These are phyloP conservation scores for Xylaria telfairii DNA, from an alignment of 495 filamentous ascomycete species.

Conservation along the genomic window DNA sequence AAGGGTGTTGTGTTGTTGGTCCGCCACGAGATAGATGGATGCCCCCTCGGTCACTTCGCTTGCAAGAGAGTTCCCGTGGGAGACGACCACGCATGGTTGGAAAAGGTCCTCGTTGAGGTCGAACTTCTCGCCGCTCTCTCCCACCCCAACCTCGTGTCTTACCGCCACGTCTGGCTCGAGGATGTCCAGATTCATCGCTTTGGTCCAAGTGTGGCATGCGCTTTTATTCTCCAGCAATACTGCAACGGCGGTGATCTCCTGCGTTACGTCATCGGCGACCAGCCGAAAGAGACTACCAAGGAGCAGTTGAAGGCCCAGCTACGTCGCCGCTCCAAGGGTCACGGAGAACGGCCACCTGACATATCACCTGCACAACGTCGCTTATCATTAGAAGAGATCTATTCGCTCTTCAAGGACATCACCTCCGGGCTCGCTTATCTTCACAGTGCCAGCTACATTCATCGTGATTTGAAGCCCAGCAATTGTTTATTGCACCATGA, in stretches of 20 bases:
- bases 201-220: conserved; percentile 89
- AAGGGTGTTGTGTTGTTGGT: conserved; percentile 95
- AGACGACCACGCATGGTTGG: conserved; percentile 92
- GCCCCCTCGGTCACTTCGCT: conserved; percentile 85
- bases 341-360: conserved; percentile 48
- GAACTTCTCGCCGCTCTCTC: conserved; percentile 88
- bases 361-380: conserved; percentile 58
- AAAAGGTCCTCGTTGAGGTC: conserved; percentile 91
- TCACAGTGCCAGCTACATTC: conserved; percentile 92
- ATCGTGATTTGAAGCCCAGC: conserved; percentile 93
- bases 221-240: conserved; percentile 96
- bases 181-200: conserved; percentile 82
- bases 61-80: conserved; percentile 97
- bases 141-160: conserved; percentile 95
- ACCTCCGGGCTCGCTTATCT: conserved; percentile 89
- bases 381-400: conserved; percentile 88
- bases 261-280: conserved; percentile 78
- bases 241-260: conserved; percentile 95
- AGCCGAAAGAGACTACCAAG: conserved; percentile 64
- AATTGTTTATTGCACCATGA: conserved; percentile 90
- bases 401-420: conserved; percentile 95
- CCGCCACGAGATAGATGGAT: conserved; percentile 85
- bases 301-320: conserved; percentile 88
- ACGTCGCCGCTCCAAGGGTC: conserved; percentile 74
- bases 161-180: conserved; percentile 96